phyloP scores from a whole-genome alignment of 2,329 filamentous ascomycete genomes.

The Colletotrichum melonis region DNA sequence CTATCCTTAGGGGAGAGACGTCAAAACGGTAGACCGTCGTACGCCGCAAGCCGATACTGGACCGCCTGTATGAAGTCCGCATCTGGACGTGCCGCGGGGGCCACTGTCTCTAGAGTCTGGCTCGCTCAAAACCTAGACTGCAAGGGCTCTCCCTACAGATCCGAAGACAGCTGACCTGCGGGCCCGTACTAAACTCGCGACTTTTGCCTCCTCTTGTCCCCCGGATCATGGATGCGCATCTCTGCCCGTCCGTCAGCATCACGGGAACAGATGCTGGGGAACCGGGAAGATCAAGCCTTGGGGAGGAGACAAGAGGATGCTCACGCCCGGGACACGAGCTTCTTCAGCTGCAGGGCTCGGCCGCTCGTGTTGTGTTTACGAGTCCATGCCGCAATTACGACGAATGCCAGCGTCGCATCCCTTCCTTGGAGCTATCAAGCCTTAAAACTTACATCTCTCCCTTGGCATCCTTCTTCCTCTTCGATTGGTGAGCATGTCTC shows the following conservation, averaged over 20 bases:
- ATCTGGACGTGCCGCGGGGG: no score
- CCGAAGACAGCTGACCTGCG: constrained; percentile 25
- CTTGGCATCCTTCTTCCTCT: not conserved
- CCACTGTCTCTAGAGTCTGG: not conserved
- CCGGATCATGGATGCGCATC: not conserved
- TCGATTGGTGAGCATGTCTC: not conserved
- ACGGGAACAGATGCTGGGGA: not conserved
- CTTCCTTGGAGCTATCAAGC: not conserved
- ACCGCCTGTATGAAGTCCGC: constrained; percentile 10
- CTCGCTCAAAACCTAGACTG: not conserved
- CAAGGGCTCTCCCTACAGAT: constrained; percentile 24
- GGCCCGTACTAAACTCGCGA: constrained; percentile 20
- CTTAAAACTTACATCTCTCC: not conserved
- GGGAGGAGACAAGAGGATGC: not conserved
- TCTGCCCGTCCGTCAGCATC: not conserved
- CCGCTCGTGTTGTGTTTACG: not conserved
- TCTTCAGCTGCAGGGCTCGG: not conserved
- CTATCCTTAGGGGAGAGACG: not conserved
- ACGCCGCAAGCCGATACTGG: constrained; percentile 4
- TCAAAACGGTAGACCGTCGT: not conserved
- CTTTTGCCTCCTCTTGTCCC: not conserved
- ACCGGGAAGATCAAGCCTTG: not conserved
- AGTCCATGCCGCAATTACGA: not conserved
- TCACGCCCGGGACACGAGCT: not conserved
- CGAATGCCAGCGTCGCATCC: not conserved